A percentile compares a stretch with the other conserved stretches of the same genome.
phyloP scores from a whole-genome alignment of 495 filamentous ascomycete species.

The Annulohypoxylon nitens region DNA sequence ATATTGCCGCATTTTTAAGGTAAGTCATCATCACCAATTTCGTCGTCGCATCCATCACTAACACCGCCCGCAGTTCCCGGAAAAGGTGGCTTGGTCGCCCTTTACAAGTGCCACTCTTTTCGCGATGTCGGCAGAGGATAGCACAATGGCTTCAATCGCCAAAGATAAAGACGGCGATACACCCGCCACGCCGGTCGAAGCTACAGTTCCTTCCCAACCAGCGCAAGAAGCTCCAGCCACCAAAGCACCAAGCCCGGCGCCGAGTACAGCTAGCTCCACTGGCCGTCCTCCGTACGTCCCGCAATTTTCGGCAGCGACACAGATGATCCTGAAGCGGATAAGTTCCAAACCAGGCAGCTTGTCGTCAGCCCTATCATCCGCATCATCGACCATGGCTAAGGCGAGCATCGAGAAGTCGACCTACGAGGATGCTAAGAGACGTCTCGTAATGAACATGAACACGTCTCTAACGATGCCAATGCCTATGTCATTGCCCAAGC shows the following conservation, averaged over 20 bases:
- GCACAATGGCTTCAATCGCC: constrained; percentile 24
- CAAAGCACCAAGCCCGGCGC: constrained; percentile 37
- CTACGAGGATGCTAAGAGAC: constrained; percentile 63
- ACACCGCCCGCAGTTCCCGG: constrained; percentile 1
- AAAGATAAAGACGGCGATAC: constrained; percentile 24
- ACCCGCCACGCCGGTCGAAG: not conserved
- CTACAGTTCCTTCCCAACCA: not conserved
- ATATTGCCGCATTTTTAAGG: not conserved
- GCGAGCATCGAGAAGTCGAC: constrained; percentile 54
- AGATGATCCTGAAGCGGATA: constrained; percentile 69
- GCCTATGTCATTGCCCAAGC: constrained; percentile 50
- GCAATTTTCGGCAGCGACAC: constrained; percentile 67
- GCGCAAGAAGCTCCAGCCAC: constrained; percentile 16
- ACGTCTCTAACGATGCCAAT: constrained; percentile 63
- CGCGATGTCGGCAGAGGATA: not conserved
- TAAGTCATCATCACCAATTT: not conserved
- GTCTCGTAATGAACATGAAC: constrained; percentile 64
- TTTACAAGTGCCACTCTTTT: not conserved
- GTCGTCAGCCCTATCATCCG: constrained; percentile 53
- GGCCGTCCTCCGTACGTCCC: constrained; percentile 59
- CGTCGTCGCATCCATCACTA: constrained; percentile 1
- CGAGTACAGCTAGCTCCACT: constrained; percentile 40
- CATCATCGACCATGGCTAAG: constrained; percentile 46
- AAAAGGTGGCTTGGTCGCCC: not conserved
- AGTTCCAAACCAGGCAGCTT: constrained; percentile 56